phyloP scores from a whole-genome alignment of 2,329 filamentous ascomycete genomes.

The Fusarium brachygibbosum region DNA sequence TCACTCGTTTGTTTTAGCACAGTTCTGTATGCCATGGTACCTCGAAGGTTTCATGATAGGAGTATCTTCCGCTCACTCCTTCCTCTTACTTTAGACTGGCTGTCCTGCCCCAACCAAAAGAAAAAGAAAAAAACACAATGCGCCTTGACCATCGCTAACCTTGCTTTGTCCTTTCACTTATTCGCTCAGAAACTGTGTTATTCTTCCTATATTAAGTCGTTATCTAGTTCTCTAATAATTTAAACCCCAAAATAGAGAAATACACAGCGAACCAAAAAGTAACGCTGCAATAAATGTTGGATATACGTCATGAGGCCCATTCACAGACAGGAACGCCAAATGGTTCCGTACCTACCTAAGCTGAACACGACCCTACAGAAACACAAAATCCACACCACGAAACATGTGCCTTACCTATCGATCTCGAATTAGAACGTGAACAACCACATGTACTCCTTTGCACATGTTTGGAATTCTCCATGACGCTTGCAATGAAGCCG shows the following conservation, averaged over 20 bases:
- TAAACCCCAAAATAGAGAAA: not conserved
- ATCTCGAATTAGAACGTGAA: constrained; percentile 8
- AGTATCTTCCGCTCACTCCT: constrained; percentile 20
- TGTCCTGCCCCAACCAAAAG: constrained; percentile 5
- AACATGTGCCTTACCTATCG: constrained; percentile 9
- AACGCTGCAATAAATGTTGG: constrained; percentile 4
- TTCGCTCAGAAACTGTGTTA: not conserved
- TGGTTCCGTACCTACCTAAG: not conserved
- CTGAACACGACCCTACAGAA: constrained; percentile 34
- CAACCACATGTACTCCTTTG: not conserved
- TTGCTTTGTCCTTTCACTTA: not conserved
- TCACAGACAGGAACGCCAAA: constrained; percentile 21
- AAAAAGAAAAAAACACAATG: constrained; percentile 11
- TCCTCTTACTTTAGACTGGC: constrained; percentile 9
- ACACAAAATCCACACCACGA: constrained; percentile 32
- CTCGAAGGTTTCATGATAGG: constrained; percentile 2
- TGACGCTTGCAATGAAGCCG: not conserved
- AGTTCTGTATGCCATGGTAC: constrained; percentile 4
- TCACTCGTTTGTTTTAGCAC: not conserved
- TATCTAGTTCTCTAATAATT: not conserved
- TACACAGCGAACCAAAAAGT: not conserved
- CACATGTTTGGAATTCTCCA: not conserved
- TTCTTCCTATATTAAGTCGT: not conserved
- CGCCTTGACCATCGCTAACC: not conserved
- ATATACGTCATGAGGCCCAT: constrained; percentile 41